Evolutionary conservation across 164 flowering plant species (phyloP).

Genomic region (Brasenia schreberi): DNA sequence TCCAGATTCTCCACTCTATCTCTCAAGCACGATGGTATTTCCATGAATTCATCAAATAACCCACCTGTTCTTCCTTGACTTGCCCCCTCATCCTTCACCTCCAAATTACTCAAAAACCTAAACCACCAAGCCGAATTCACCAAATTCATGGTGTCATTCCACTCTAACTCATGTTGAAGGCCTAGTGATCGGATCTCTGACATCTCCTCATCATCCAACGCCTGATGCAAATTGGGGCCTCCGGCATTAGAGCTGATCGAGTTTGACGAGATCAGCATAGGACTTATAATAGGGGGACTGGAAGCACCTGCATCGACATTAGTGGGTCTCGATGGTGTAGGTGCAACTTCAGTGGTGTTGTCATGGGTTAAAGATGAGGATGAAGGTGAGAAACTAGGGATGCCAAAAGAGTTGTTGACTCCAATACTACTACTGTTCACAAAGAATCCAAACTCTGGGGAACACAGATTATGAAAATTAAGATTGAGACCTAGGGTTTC

Average conservation of each 20-base stretch:
- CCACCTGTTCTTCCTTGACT: slow-evolving; percentile 21
- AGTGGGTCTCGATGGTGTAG: background rate
- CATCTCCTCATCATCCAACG: slow-evolving; percentile 62
- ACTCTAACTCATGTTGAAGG: slow-evolving; percentile 76
- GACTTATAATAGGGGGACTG: background rate
- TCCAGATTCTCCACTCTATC: background rate
- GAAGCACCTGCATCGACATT: background rate
- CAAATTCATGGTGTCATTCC: slow-evolving; percentile 67
- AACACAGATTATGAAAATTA: background rate
- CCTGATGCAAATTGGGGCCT: slow-evolving; percentile 1
- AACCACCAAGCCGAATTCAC: slow-evolving; percentile 87
- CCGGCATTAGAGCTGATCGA: background rate
- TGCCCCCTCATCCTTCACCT: slow-evolving; percentile 19
- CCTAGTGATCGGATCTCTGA: slow-evolving; percentile 79
- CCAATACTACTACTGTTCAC: background rate
- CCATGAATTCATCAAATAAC: slow-evolving; percentile 50
- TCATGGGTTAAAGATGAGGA: background rate
- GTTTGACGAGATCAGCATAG: background rate
- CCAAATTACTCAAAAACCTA: slow-evolving; percentile 53
- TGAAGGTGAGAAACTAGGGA: background rate
- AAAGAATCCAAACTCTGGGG: background rate
- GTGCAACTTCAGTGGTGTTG: background rate
- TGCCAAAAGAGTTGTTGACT: background rate
- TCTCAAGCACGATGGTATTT: slow-evolving; percentile 64
- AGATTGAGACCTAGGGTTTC: background rate